Base-by-base conservation (phyloP, 305 asterid species). In the Withania somnifera region DNA sequence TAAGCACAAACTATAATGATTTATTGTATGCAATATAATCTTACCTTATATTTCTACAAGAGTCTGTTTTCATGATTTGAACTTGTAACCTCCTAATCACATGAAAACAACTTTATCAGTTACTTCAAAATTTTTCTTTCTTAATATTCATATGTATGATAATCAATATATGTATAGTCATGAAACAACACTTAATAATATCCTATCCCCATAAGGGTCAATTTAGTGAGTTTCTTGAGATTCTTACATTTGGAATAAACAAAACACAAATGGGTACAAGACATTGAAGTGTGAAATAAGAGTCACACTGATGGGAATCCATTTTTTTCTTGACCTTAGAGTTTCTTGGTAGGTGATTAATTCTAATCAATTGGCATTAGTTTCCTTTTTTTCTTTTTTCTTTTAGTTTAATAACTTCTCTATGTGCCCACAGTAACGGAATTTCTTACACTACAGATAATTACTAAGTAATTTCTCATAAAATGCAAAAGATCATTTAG, bases 161-260 rank as follows among this genome's bases (percentile, higher is more conserved):
- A 36, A 6, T 36, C 6, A 36, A 36, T 36, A 36, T 50, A 73
- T 61, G 22, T 30, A 7, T 63, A 30, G 47, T 50, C 24, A 56
- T 77, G 82, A 56, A 85, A 85, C 60, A 82, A 84, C 38, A 75
- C 61, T 83, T 82, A 75, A 60, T 80, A 85, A 60, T 80, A 85
- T 42, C 78, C 85, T 86, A 81, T 91, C 92, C 89, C 92, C 77
- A 89, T 78, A 87, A 88, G 83, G 47, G 87, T 80, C 87, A 88
- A 91, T 87, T 86, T 88, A 64, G 84, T 84, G 86, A 80, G 63
- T 75, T 85, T 85, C 93, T 93, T 88, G 92, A 92, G 98, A 93
- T 92, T 89, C 95, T 89, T 82, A 88, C 81, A 84, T 73, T 86
- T 86, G 90, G 83, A 90, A 79, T 86, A 81, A 83, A 85, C 34